phyloP scores from a whole-genome alignment of 2,329 filamentous ascomycete genomes.

The Lizonia empirigonia region DNA sequence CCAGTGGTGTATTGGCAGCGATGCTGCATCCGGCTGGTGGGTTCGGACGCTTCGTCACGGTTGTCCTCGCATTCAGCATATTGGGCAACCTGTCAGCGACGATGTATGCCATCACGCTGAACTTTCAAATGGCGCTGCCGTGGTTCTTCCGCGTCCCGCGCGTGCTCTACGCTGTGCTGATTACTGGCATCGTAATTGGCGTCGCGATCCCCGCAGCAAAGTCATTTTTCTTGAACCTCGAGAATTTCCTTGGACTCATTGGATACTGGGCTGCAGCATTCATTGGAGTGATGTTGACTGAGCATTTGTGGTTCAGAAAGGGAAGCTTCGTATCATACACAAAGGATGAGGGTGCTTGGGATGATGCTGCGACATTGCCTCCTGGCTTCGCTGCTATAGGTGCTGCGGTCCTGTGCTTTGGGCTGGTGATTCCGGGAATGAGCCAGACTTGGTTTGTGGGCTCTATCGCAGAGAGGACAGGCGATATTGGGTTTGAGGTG shows the following conservation, averaged over 20 bases:
- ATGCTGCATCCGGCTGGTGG: slow-evolving; percentile 64
- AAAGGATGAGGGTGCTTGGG: slow-evolving; percentile 50
- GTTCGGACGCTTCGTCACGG: slow-evolving; percentile 67
- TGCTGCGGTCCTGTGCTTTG: slow-evolving; percentile 49
- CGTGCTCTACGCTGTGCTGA: slow-evolving; percentile 62
- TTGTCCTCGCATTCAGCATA: slow-evolving; percentile 59
- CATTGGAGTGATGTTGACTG: slow-evolving; percentile 40
- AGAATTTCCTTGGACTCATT: slow-evolving; percentile 46
- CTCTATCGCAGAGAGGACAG: slow-evolving; percentile 64
- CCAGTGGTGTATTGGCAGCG: slow-evolving; percentile 64
- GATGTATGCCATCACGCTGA: slow-evolving; percentile 67
- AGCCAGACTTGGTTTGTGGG: slow-evolving; percentile 66
- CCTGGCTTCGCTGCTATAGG: slow-evolving; percentile 50
- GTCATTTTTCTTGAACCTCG: slow-evolving; percentile 62
- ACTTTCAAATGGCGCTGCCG: slow-evolving; percentile 67
- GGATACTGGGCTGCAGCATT: slow-evolving; percentile 47
- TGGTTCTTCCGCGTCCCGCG: slow-evolving; percentile 62
- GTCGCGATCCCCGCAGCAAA: slow-evolving; percentile 62
- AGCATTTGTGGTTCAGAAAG: slow-evolving; percentile 49
- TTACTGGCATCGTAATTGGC: slow-evolving; percentile 65
- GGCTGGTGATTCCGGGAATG: slow-evolving; percentile 64
- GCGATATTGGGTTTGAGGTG: slow-evolving; percentile 70
- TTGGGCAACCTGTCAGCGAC: slow-evolving; percentile 65
- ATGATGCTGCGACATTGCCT: slow-evolving; percentile 48
- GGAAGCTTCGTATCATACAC: slow-evolving; percentile 40